Evolutionary conservation across 2,329 filamentous ascomycete genomes (phyloP), one percentile per base, ranked within the genome.

Genomic region (Venturia carpophila): DNA sequence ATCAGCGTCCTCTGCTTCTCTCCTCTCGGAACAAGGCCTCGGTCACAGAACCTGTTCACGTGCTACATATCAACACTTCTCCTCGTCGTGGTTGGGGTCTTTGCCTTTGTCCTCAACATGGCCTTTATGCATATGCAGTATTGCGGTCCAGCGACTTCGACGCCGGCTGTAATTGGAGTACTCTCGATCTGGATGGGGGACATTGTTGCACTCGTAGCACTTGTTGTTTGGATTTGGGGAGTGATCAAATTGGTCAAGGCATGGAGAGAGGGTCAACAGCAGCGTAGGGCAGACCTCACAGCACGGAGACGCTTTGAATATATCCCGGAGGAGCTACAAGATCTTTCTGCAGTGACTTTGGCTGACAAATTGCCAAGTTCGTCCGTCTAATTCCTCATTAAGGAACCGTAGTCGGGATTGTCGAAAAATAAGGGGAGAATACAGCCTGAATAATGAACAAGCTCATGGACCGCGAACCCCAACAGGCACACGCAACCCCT

Each of bases 101-200:
- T 58, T 2, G 19, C 52, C 15, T 37, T 58, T 37, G 19, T 58
- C 52, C 52, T 58, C 15, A 58, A 37, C 30, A 19, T 58, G 21
- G 30, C 52, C 7, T 58, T 37, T 15, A 58, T 58, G 52, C 27
- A 58, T 19, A 58, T 58, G 52, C 15, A 58, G 30, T 34, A 58
- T 27, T 58, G 52, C 24, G 52, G 52, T 7, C 30, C 52, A n/a
- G 15, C 52, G 10, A 37, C 17, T 19, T 9, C 27, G 19, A n/a
- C 19, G 27, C 27, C 30, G 15, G 52, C 30, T 6, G 30, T 37
- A 9, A 37, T 58, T 37, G 52, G 27, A n/a, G 6, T n/a, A 10
- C 19, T 58, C 10, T 34, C 52, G 3, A n/a, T 58, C 30, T 58
- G 15, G 27, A 24, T 19, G 19, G 52, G 52, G 7, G 52, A 37